Evolutionary conservation across 345 rosid species (phyloP).

Genomic region (Durio zibethinus): DNA sequence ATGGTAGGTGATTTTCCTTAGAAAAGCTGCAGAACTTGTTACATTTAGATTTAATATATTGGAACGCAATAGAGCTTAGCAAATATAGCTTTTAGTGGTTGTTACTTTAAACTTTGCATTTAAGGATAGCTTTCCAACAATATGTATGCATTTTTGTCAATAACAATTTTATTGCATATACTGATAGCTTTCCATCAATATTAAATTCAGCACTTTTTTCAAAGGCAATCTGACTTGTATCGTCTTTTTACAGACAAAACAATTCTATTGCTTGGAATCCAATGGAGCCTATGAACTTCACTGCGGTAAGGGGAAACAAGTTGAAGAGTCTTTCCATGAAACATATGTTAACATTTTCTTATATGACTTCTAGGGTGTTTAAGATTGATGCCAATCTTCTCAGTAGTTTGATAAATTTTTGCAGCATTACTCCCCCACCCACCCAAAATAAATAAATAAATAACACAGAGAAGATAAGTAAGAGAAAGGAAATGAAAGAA

Average conservation of each 20-base stretch:
- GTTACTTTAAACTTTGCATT: background rate
- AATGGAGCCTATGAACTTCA: constrained; percentile 97
- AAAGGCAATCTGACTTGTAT: constrained; percentile 3
- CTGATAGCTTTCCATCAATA: background rate
- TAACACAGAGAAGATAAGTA: too few relatives aligned
- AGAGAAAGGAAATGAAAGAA: too few relatives aligned
- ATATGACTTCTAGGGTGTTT: background rate
- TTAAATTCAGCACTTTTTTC: background rate
- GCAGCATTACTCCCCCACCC: background rate
- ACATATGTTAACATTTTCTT: background rate
- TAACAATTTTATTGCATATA: too few relatives aligned
- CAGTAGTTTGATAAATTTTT: background rate
- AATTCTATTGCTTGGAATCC: constrained; percentile 98
- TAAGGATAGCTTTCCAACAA: too few relatives aligned
- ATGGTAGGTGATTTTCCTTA: background rate
- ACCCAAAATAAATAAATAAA: too few relatives aligned
- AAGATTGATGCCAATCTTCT: background rate
- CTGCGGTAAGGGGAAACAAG: constrained; percentile 63
- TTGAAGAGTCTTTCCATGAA: constrained; percentile 1
- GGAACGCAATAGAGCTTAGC: background rate
- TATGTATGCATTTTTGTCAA: too few relatives aligned
- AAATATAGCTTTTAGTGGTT: background rate
- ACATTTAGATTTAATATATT: background rate
- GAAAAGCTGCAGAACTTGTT: background rate
- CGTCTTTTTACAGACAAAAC: constrained; percentile 61